phyloP scores from a whole-genome alignment of 768 basidiomycete genomes.

The Hypholoma fasciculare region DNA sequence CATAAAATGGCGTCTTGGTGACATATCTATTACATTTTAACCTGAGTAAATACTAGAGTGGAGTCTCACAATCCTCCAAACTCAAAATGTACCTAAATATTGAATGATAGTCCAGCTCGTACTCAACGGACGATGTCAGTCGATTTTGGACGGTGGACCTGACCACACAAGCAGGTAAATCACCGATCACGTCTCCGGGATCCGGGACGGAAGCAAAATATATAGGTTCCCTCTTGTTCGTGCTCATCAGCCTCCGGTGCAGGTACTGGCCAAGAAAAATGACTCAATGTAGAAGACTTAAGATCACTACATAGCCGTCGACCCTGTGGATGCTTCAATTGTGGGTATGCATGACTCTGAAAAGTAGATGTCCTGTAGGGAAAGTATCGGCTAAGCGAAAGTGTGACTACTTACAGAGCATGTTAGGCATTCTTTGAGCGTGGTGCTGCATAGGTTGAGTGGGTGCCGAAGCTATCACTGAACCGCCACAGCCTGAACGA shows the following conservation, averaged over 20 bases:
- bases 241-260: background rate
- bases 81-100: background rate
- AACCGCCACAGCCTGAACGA: too few relatives aligned
- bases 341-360: background rate
- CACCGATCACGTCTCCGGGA: background rate
- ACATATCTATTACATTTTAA: background rate
- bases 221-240: background rate
- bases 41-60: background rate
- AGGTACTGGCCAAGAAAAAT: background rate
- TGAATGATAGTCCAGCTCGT: background rate
- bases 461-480: too few relatives aligned
- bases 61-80: background rate
- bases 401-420: too few relatives aligned
- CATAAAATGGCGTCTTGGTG: background rate
- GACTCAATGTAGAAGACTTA: background rate
- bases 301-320: constrained; percentile 8
- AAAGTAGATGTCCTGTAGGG: too few relatives aligned
- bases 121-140: background rate
- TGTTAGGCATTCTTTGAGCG: too few relatives aligned
- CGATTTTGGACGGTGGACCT: background rate
- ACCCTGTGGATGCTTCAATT: constrained; percentile 10
- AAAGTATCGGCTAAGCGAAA: too few relatives aligned
- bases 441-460: too few relatives aligned
- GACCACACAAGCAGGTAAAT: background rate
- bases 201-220: constrained; percentile 1